Evolutionary conservation across 306 rosid genomes (phyloP), one percentile per base, ranked within the genome.

Genomic region (Inga leiocalycina): DNA sequence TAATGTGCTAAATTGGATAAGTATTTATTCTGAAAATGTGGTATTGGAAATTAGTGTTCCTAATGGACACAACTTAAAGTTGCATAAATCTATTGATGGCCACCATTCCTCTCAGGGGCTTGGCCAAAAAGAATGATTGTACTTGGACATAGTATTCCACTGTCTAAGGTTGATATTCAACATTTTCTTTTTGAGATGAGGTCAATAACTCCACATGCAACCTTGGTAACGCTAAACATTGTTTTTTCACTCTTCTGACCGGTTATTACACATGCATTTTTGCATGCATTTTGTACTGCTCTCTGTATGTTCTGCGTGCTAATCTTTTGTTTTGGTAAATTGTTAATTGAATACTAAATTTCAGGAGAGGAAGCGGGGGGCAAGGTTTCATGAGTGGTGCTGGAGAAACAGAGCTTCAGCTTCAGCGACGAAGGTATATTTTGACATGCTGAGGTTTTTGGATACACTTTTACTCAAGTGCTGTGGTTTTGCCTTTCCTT

Each of bases 371-470:
- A 84, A 87, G 93, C 64, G 99, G 98, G 44, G 99, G 98, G 4
- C 97, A 88, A 80, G 99, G 99, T 67, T 96, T 96, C 87, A 87
- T 91, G 59, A 91, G 99, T 79, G 98, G 99, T 84, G 95, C 98
- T n/a, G 98, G 98, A 91, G 98, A 96, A 89, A 94, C 97, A 71
- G 98, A 96, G 85, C 97, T 94, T 86, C 97, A 96, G 79, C 99
- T 96, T 86, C 98, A 96, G 83, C 89, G 97, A 43, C 88, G 94
- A 85, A 96, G 99, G 99, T 96, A 87, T 52, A 62, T 61, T 43
- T n/a, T 68, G 35, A 15, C 54, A 77, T 79, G 51, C 79, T 74
- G 17, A 76, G 74, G 71, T 82, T 83, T 85, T 74, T 49, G 72
- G 79, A 59, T 81, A 67, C 39, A 54, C 74, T 69, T 59, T 62